phyloP scores from a whole-genome alignment of 495 filamentous ascomycete species.

The Penicillium maclennaniae region DNA sequence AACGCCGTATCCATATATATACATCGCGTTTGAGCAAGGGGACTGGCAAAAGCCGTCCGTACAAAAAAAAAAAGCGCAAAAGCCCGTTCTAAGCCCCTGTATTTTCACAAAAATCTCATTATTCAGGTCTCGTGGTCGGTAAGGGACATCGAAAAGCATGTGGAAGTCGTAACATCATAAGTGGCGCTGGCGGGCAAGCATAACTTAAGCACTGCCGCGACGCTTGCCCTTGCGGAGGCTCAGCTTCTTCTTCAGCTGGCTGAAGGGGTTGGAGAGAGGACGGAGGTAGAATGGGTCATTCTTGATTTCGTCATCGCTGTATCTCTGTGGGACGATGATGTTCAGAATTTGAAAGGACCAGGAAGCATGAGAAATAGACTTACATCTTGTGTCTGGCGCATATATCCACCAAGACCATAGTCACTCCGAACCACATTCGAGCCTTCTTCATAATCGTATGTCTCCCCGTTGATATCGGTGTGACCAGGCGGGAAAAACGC shows the following conservation, averaged over 20 bases:
- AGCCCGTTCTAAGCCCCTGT: background rate
- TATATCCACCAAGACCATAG: slow-evolving; percentile 32
- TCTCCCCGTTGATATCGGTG: slow-evolving; percentile 59
- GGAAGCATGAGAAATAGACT: background rate
- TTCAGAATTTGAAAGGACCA: background rate
- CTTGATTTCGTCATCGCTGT: slow-evolving; percentile 47
- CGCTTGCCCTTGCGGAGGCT: slow-evolving; percentile 32
- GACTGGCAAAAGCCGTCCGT: background rate
- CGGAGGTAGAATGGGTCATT: slow-evolving; percentile 45
- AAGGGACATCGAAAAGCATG: background rate
- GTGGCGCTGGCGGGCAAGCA: background rate
- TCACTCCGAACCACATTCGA: slow-evolving; percentile 73
- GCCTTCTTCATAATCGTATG: slow-evolving; percentile 81
- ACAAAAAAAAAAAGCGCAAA: background rate
- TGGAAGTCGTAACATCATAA: slow-evolving; percentile 7
- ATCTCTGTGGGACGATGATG: slow-evolving; percentile 27
- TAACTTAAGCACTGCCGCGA: slow-evolving; percentile 21
- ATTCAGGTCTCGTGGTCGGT: background rate
- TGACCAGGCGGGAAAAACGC: slow-evolving; percentile 72
- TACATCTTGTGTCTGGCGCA: slow-evolving; percentile 36
- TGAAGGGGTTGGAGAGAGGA: slow-evolving; percentile 32
- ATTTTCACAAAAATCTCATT: background rate
- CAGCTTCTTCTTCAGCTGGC: slow-evolving; percentile 30
- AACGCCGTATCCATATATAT: slow-evolving; percentile 7
- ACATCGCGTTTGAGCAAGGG: slow-evolving; percentile 5